A percentile compares a stretch with the other conserved stretches of the same genome.
Evolutionary conservation across 345 rosid species (phyloP).

Genomic region (Gossypium turneri): DNA sequence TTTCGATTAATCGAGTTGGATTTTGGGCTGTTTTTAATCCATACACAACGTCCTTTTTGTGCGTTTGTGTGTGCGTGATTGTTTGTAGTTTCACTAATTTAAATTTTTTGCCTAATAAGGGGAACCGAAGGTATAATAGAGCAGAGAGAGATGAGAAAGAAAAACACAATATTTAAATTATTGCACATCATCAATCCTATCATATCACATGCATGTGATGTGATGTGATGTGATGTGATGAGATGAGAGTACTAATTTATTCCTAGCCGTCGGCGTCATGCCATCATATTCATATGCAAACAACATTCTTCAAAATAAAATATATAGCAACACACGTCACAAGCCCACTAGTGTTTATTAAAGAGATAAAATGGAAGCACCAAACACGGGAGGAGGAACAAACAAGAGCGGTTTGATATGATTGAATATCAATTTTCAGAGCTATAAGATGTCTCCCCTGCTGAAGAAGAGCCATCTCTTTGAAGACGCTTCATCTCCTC

Average conservation of each 20-base stretch:
- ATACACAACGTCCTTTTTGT: not conserved
- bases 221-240: not conserved
- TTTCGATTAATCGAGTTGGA: no score
- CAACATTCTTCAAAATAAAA: not conserved
- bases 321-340: not conserved
- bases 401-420: not conserved
- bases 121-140: not conserved
- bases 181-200: not conserved
- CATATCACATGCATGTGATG: not conserved
- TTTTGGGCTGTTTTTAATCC: not conserved
- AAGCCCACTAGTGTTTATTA: not conserved
- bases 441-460: constrained; percentile 52
- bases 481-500: constrained; percentile 70
- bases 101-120: no score
- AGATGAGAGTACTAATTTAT: not conserved
- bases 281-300: constrained; percentile 2
- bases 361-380: not conserved
- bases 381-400: not conserved
- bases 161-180: not conserved
- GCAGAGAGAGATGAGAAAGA: no score
- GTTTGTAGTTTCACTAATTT: no score
- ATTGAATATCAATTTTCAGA: constrained; percentile 37
- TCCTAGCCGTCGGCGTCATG: not conserved
- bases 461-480: constrained; percentile 31
- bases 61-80: no score